Percentiles rank a stretch among this genome's conserved stretches.
phyloP scores from a whole-genome alignment of 2,329 filamentous ascomycete species.

The Fusarium siculi region DNA sequence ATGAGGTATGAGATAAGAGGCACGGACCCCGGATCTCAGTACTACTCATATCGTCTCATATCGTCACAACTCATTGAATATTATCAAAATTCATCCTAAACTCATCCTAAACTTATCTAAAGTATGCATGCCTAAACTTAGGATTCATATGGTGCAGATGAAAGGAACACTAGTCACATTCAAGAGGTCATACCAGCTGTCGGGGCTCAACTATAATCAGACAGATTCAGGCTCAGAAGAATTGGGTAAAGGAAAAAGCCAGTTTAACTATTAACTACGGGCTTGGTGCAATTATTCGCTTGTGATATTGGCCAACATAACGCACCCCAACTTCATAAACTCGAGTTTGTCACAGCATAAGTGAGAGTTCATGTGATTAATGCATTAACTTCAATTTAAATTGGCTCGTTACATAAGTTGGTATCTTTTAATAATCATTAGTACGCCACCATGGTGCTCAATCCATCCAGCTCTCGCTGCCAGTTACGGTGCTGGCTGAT shows the following conservation, averaged over 20 bases:
- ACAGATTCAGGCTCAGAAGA: rapidly evolving
- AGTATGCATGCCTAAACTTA: neutral
- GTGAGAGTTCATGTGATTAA: neutral
- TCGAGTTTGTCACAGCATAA: neutral
- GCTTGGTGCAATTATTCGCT: neutral
- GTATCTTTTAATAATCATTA: constrained; percentile 53
- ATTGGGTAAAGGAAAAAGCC: rapidly evolving
- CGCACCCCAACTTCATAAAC: rapidly evolving
- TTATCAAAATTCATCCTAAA: neutral
- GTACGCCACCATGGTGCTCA: constrained; percentile 75
- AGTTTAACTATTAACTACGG: rapidly evolving
- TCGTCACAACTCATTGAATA: neutral
- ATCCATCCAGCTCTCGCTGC: constrained; percentile 76
- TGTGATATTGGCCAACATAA: rapidly evolving
- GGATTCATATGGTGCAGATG: rapidly evolving
- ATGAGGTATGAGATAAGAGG: neutral
- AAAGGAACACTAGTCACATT: neutral
- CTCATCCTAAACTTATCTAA: neutral
- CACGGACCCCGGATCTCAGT: rapidly evolving
- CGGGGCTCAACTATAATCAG: neutral
- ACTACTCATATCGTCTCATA: neutral
- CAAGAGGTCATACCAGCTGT: no score
- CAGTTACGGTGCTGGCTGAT: constrained; percentile 80
- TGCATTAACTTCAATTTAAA: neutral
- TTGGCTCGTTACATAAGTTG: constrained; percentile 12